Base-by-base conservation (phyloP, 768 basidiomycete genomes). In the Pisolithus microcarpus region DNA sequence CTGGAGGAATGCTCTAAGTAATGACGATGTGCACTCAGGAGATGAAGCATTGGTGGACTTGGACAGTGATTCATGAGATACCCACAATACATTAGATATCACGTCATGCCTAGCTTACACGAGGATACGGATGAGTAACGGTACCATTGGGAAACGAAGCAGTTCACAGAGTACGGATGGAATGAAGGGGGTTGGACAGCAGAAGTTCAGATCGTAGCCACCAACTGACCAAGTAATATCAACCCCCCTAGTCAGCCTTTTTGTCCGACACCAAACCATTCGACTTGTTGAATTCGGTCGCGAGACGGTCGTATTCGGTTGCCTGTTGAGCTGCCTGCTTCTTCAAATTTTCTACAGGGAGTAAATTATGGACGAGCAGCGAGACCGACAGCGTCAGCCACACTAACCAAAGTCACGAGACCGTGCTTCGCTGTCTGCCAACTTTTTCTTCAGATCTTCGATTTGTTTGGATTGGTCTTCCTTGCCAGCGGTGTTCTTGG, bases 311-410 rank as follows among this genome's bases (percentile, higher is more conserved):
- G 59, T 87, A 93, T 62, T 92, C 88, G 21, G 72, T 75, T 4
- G 81, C 84, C 56, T 92, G 88, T 58, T 87, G 85, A 1, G 72
- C 65, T 0, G 88, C 85, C 65, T 93, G 91, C 68, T 84, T 86
- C 74, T 91, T 90, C 49, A 93, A 66, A 18, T 83, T 85, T 18
- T 82, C 89, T 91, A 38, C 18, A 18, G 19, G 26, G 30, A 37
- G 28, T 38, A 19, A 18, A 9, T 30, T 2, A 52, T 34, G 15
- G 50, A 40, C 21, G 30, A 16, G 52, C 5, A 18, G 19, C 7
- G 38, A 26, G 7, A 7, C 38, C 10, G 50, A 10, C 10, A 24
- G 13, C 11, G 34, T 34, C 34, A 2, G 43, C 15, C 45, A 45
- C 45, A 66, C 70, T 56, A 60, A 86, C 86, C 81, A 53, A 85